Base-by-base conservation (phyloP, 805 yeast genomes). In the Yarrowia alimentaria region DNA sequence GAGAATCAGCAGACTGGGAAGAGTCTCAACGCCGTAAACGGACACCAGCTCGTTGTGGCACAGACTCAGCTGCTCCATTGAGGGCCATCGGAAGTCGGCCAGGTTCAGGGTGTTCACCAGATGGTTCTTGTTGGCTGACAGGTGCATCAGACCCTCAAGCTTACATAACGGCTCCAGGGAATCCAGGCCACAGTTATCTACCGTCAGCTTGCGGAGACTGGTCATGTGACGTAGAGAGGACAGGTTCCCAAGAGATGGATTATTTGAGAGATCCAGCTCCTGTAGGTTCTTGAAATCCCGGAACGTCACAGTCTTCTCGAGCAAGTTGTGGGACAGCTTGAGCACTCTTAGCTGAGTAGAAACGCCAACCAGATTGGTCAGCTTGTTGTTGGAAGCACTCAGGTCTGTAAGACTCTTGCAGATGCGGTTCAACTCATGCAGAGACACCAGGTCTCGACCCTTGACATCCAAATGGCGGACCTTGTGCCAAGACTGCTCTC, bases 301-400 rank as follows among this genome's bases (percentile, higher is more conserved):
- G 64, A 59, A 56, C 76, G 75, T 4, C 77, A 68, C 2, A 76
- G 69, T 43, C 74, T 59, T 70, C 14, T 66, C 69, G 13, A 77
- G 56, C 9, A 54, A 51, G 57, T 77, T 77, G 25, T 60, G 52
- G 4, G 71, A 58, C 11, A 72, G 60, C 48, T 70, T 62, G 32
- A 77, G 60, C 13, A 62, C 60, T 52, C 73, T 60, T 2, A 72
- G 54, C 4, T 64, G 55, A 17, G 55, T 54, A 1, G 80, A 79
- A 11, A 73, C 56, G 0, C 80, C 81, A n/a, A 71, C 71, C 14
- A 76, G 57, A 55, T 62, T 72, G 24, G 64, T 65, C 17, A 77
- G 57, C 12, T 61, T 56, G 61, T 77, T 77, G 7, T 61, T 51
- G 1, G 76, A 66, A 6, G 74, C 62, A 52, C 74, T 64, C 3